A percentile compares a stretch with the other conserved stretches of the same genome.
Conservation (phyloP, 2,329 filamentous ascomycete genomes). For the Fusarium drepaniforme region DNA sequence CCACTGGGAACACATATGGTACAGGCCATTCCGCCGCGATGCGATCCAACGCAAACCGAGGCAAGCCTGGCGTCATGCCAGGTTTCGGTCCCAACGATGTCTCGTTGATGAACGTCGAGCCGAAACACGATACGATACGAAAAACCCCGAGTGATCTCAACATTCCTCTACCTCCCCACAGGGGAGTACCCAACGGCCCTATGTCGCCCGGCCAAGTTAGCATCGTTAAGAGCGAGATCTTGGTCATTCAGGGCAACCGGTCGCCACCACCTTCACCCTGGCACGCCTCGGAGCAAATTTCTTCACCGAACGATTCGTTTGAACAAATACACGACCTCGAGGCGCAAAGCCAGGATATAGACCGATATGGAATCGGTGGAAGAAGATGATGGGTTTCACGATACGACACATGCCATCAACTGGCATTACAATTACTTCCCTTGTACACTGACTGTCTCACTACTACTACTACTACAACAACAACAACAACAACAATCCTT, state of each 20-base stretch:
- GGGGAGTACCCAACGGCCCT: conserved; percentile 26
- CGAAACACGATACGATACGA: conserved; percentile 23
- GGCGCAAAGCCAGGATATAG: conserved; percentile 47
- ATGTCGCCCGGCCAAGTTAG: conserved; percentile 33
- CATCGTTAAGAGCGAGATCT: conserved; percentile 51
- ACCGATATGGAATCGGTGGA: conserved; percentile 19
- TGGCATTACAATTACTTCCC: background rate
- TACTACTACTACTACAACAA: background rate
- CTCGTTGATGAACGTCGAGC: conserved; percentile 47
- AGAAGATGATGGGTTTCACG: conserved; percentile 16
- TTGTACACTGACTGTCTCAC: conserved; percentile 1
- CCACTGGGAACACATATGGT: conserved; percentile 52
- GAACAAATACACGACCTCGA: conserved; percentile 49
- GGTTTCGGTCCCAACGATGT: conserved; percentile 52
- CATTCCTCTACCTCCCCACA: conserved; percentile 38
- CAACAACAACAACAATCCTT: background rate
- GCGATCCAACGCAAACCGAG: conserved; percentile 40
- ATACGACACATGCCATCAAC: conserved; percentile 8
- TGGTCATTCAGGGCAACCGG: conserved; percentile 50
- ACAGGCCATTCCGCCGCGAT: conserved; percentile 42
- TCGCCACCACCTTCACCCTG: conserved; percentile 36
- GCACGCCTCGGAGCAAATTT: conserved; percentile 37
- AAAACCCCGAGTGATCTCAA: conserved; percentile 16
- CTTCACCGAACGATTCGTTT: conserved; percentile 34
- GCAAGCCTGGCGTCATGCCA: conserved; percentile 33